Conservation (phyloP, 2,329 filamentous ascomycete genomes). For the Fusarium torulosum region DNA sequence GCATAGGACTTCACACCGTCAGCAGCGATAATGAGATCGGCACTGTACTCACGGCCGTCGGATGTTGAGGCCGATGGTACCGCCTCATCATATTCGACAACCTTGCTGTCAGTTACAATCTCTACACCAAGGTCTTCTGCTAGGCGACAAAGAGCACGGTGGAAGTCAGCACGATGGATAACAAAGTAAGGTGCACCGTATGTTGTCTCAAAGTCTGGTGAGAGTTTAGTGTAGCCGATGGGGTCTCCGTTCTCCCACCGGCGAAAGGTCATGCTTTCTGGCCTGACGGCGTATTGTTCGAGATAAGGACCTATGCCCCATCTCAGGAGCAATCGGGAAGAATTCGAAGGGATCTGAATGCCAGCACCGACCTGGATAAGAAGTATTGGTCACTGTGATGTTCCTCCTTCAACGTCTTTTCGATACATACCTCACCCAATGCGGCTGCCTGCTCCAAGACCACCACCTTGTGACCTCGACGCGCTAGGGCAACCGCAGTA, state of each 20-base stretch:
- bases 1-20: constrained; percentile 14
- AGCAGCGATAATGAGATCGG: background rate
- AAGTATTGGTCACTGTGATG: too few relatives aligned
- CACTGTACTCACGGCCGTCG: background rate
- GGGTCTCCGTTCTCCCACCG: constrained; percentile 3
- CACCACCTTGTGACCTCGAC: background rate
- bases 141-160: background rate
- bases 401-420: too few relatives aligned
- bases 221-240: background rate
- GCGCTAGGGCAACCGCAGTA: constrained; percentile 1
- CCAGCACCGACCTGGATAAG: constrained; percentile 5
- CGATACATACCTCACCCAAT: background rate
- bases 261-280: constrained; percentile 15
- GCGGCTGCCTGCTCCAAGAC: constrained; percentile 2
- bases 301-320: constrained; percentile 10
- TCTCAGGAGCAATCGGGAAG: background rate
- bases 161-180: constrained; percentile 7
- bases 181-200: constrained; percentile 10
- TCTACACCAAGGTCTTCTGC: background rate
- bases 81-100: background rate
- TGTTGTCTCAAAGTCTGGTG: background rate
- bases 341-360: constrained; percentile 13
- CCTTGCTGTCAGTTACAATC: constrained; percentile 2
- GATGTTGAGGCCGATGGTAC: background rate
- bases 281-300: background rate